Percentiles rank a stretch among this genome's conserved stretches.
Evolutionary conservation across 768 basidiomycete species (phyloP).

Genomic region (Tulasnella sp.): DNA sequence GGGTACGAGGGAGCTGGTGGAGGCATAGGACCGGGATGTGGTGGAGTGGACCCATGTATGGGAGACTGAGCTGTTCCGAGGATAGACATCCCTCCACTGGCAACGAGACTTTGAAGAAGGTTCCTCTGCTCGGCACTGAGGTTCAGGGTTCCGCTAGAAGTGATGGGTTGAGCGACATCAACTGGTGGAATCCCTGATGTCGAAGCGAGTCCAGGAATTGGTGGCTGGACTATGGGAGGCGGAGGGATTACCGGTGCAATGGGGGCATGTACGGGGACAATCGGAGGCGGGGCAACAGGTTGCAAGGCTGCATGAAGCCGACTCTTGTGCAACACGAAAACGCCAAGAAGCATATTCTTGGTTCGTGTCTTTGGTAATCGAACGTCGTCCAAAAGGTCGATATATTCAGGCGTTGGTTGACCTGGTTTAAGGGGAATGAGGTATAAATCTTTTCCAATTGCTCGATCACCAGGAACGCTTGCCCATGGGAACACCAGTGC

Average conservation of each 20-base stretch:
- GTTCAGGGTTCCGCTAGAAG: background rate
- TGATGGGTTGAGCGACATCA: background rate
- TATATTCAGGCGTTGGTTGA: slow-evolving; percentile 65
- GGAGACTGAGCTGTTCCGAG: background rate
- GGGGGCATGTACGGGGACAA: background rate
- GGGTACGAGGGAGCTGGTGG: slow-evolving; percentile 7
- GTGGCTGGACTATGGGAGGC: background rate
- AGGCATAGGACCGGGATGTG: slow-evolving; percentile 3
- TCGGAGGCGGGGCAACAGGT: background rate
- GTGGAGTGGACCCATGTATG: background rate
- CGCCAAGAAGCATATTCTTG: slow-evolving; percentile 59
- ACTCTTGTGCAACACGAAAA: slow-evolving; percentile 66
- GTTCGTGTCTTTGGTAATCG: slow-evolving; percentile 49
- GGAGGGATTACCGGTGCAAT: background rate
- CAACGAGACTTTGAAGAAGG: background rate
- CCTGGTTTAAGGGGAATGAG: slow-evolving; percentile 59
- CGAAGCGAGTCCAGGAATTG: background rate
- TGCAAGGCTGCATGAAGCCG: background rate
- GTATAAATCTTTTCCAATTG: slow-evolving; percentile 77
- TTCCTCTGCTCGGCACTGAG: background rate
- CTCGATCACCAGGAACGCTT: slow-evolving; percentile 50
- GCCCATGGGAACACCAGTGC: slow-evolving; percentile 84
- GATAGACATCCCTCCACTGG: background rate
- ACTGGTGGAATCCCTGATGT: background rate
- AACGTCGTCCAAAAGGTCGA: slow-evolving; percentile 70